Conservation (phyloP, 805 yeast genomes). For the Ogataea glucozyma region DNA sequence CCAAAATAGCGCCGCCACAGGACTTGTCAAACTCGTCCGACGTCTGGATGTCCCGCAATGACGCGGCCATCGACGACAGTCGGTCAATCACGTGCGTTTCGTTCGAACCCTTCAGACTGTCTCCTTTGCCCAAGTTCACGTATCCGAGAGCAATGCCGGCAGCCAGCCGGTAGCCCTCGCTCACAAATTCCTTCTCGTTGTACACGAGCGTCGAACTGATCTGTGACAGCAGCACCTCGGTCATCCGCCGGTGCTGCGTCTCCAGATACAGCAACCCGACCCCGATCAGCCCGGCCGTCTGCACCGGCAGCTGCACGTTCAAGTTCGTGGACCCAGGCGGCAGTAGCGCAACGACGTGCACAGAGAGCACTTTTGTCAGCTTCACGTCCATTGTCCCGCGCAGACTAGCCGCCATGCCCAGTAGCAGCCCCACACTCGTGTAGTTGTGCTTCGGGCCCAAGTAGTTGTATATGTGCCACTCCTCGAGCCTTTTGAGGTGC, state of each 20-base stretch:
- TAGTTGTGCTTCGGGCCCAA: slow-evolving; percentile 84
- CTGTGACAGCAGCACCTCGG: slow-evolving; percentile 74
- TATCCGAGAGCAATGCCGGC: slow-evolving; percentile 89
- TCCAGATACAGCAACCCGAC: slow-evolving; percentile 81
- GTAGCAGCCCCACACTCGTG: slow-evolving; percentile 81
- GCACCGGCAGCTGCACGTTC: slow-evolving; percentile 79
- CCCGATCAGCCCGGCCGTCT: slow-evolving; percentile 89
- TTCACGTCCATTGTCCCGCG: slow-evolving; percentile 82
- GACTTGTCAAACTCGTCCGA: slow-evolving; percentile 60
- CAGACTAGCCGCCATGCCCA: slow-evolving; percentile 92
- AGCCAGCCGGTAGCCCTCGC: slow-evolving; percentile 81
- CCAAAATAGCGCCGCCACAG: slow-evolving; percentile 72
- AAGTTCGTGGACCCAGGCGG: slow-evolving; percentile 91
- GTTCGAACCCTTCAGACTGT: slow-evolving; percentile 46
- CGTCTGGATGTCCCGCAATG: slow-evolving; percentile 64
- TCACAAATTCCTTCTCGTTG: slow-evolving; percentile 57
- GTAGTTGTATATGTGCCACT: slow-evolving; percentile 95
- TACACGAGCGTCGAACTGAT: slow-evolving; percentile 53
- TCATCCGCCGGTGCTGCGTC: slow-evolving; percentile 82
- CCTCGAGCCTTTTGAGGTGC: slow-evolving; percentile 77
- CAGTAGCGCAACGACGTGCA: slow-evolving; percentile 86
- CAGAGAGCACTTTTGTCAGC: slow-evolving; percentile 85
- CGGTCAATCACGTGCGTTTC: slow-evolving; percentile 66
- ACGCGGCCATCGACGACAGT: slow-evolving; percentile 56
- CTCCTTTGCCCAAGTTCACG: slow-evolving; percentile 77